Percentiles rank a stretch among this genome's conserved stretches.
phyloP scores from a whole-genome alignment of 805 yeast species.

The Cyberlindnera veronae region DNA sequence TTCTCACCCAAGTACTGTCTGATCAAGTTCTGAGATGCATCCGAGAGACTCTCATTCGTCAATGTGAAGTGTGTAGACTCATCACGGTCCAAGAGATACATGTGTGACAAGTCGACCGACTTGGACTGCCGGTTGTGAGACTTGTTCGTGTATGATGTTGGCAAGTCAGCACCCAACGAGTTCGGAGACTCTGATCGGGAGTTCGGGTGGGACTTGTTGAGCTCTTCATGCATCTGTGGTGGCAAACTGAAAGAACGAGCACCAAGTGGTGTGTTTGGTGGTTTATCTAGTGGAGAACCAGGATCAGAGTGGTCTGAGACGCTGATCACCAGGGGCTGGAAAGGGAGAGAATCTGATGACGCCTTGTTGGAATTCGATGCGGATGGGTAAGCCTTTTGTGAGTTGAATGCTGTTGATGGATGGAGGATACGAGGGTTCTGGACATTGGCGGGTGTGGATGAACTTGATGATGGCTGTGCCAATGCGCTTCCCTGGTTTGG shows the following conservation, averaged over 20 bases:
- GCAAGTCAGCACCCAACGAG: slow-evolving; percentile 1
- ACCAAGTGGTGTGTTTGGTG: slow-evolving; percentile 23
- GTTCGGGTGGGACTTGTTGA: slow-evolving; percentile 2
- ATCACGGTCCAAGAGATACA: slow-evolving; percentile 33
- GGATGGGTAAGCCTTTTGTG: not conserved
- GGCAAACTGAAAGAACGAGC: slow-evolving; percentile 24
- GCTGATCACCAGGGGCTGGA: slow-evolving; percentile 1
- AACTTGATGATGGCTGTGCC: too few species aligned
- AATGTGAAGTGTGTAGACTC: slow-evolving; percentile 34
- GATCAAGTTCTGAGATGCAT: slow-evolving; percentile 48
- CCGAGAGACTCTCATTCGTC: slow-evolving; percentile 42
- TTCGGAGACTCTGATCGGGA: slow-evolving; percentile 20
- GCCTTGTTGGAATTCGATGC: not conserved
- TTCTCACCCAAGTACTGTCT: slow-evolving; percentile 52
- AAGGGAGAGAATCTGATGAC: slow-evolving; percentile 4
- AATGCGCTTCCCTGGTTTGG: not conserved
- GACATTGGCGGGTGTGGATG: too few species aligned
- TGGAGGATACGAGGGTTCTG: too few species aligned
- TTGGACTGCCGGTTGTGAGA: slow-evolving; percentile 28
- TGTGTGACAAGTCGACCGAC: slow-evolving; percentile 41
- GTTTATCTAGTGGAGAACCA: slow-evolving; percentile 14
- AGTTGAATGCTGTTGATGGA: too few species aligned
- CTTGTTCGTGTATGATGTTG: not conserved
- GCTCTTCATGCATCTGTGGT: slow-evolving; percentile 6
- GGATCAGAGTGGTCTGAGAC: not conserved